phyloP scores from a whole-genome alignment of 1,284 basidiomycete species.

The Microbotryum intermedium region DNA sequence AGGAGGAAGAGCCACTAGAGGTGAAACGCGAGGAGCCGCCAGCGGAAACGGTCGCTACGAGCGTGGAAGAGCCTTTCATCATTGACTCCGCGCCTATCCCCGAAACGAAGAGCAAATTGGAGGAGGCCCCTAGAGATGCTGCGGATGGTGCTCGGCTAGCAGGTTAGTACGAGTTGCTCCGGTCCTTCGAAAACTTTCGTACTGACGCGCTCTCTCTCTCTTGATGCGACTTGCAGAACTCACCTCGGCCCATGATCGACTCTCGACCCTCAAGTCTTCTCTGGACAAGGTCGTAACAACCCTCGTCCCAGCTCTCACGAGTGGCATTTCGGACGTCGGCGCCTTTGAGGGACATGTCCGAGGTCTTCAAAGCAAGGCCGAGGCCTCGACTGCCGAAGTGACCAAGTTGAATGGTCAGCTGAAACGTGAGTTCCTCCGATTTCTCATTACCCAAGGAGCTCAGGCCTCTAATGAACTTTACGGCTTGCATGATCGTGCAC shows the following conservation, averaged over 20 bases:
- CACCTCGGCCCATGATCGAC: constrained; percentile 4
- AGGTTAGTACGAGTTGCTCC: background rate
- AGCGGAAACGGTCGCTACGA: too few relatives aligned
- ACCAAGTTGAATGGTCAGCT: constrained; percentile 61
- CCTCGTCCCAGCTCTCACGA: constrained; percentile 1
- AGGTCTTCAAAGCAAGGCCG: constrained; percentile 57
- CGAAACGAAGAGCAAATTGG: too few relatives aligned
- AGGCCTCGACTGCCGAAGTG: constrained; percentile 65
- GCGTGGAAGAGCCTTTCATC: too few relatives aligned
- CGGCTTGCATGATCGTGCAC: background rate
- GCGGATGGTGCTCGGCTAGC: background rate
- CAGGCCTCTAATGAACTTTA: background rate
- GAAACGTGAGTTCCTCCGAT: constrained; percentile 48
- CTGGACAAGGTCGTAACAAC: constrained; percentile 12
- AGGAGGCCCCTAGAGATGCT: too few relatives aligned
- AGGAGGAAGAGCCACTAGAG: too few relatives aligned
- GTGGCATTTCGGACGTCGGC: constrained; percentile 46
- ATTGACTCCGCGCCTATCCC: too few relatives aligned
- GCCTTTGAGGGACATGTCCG: constrained; percentile 64
- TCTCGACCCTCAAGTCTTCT: constrained; percentile 7
- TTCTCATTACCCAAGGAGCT: background rate
- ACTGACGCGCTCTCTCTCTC: background rate
- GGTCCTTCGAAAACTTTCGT: background rate
- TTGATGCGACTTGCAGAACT: constrained; percentile 3
- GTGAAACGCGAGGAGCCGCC: too few relatives aligned